A percentile compares a stretch with the other conserved stretches of the same genome.
Evolutionary conservation across 2,329 filamentous ascomycete genomes (phyloP).

Genomic region (Fusarium nurragi): DNA sequence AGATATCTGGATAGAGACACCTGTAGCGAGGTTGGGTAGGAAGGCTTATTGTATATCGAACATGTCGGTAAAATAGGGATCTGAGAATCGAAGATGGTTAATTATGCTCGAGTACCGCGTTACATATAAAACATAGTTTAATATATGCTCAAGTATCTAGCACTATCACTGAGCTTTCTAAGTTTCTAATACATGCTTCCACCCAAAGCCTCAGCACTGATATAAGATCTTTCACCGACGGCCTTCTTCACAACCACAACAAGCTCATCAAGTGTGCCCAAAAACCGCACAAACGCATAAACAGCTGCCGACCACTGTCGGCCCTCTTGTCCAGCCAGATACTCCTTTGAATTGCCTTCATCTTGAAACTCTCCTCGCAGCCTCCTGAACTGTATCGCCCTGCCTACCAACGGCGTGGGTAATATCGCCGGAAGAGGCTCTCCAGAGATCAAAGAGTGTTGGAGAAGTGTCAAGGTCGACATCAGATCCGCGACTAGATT

Average conservation of each 20-base stretch:
- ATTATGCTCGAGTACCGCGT: neutral
- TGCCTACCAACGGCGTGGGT: conserved; percentile 12
- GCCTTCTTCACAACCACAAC: conserved; percentile 16
- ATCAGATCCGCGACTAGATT: conserved; percentile 11
- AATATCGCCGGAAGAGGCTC: conserved; percentile 11
- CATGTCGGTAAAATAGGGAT: too few relatives aligned
- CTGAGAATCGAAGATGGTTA: neutral
- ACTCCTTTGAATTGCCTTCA: conserved; percentile 5
- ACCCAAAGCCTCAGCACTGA: conserved; percentile 10
- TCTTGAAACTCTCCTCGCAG: conserved; percentile 14
- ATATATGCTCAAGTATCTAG: too few relatives aligned
- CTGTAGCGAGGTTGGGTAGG: too few relatives aligned
- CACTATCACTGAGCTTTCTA: fast-evolving
- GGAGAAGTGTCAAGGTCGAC: conserved; percentile 18
- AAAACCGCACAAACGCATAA: conserved; percentile 16
- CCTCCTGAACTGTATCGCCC: conserved; percentile 17
- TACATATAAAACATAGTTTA: neutral
- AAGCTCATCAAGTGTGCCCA: conserved; percentile 15
- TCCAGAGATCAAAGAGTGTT: conserved; percentile 15
- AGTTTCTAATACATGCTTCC: neutral
- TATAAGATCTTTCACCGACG: conserved; percentile 16
- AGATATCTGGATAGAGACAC: too few relatives aligned
- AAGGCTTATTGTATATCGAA: too few relatives aligned
- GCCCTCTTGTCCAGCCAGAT: neutral
- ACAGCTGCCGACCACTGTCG: conserved; percentile 20